Percentiles rank a stretch among this genome's conserved stretches.
Evolutionary conservation across 345 rosid genomes (phyloP).

Genomic region (Aegle marmelos): DNA sequence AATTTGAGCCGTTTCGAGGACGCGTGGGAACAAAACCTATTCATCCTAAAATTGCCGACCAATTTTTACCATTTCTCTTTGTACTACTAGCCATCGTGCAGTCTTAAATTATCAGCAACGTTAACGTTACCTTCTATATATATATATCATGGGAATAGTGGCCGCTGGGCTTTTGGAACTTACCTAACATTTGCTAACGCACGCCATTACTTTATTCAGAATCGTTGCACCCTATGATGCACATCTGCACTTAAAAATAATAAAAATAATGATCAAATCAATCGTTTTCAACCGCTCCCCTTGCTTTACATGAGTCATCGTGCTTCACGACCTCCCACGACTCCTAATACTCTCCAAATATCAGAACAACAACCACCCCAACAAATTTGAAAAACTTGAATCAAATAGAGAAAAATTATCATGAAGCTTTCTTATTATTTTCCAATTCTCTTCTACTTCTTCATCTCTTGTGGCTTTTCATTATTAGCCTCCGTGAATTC

Average conservation of each 20-base stretch:
- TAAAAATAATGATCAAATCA: background rate
- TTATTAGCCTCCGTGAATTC: conserved; percentile 20
- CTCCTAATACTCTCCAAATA: background rate
- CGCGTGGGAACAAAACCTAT: background rate
- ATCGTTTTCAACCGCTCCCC: conserved; percentile 6
- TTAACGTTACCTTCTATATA: background rate
- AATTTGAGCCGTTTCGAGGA: background rate
- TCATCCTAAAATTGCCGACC: background rate
- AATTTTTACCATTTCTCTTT: background rate
- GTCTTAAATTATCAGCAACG: background rate
- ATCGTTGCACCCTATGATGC: background rate
- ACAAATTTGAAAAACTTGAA: background rate
- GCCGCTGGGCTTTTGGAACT: background rate
- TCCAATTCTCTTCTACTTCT: background rate
- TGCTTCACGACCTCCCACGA: background rate
- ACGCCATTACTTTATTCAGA: background rate
- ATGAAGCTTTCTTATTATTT: background rate
- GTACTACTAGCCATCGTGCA: background rate
- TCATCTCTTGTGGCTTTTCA: background rate
- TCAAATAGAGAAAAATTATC: background rate
- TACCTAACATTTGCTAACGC: background rate
- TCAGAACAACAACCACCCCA: background rate
- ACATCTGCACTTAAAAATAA: background rate
- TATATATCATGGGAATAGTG: background rate
- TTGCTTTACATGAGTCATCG: background rate